Evolutionary conservation across 495 filamentous ascomycete species (phyloP).

Genomic region (Penicillium soppii): DNA sequence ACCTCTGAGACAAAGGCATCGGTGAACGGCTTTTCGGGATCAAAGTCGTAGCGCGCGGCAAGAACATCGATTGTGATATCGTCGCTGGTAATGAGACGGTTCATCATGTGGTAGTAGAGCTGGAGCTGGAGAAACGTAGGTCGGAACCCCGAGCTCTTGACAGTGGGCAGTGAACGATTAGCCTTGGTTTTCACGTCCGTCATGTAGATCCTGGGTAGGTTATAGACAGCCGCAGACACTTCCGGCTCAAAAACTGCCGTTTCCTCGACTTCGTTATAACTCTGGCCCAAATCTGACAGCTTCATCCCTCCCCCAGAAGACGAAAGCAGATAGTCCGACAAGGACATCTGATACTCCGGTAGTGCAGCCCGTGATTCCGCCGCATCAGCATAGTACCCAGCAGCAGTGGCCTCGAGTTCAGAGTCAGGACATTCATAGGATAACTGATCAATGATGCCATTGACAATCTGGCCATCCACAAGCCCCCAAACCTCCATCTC

Average conservation of each 20-base stretch:
- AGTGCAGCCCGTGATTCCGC: conserved; percentile 35
- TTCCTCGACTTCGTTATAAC: neutral
- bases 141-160: conserved; percentile 63
- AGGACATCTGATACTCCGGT: conserved; percentile 54
- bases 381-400: conserved; percentile 33
- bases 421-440: conserved; percentile 74
- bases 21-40: conserved; percentile 64
- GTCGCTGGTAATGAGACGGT: conserved; percentile 65
- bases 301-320: conserved; percentile 38
- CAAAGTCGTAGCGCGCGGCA: conserved; percentile 67
- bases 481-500: conserved; percentile 94
- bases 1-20: conserved; percentile 81
- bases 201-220: conserved; percentile 61
- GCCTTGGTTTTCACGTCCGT: conserved; percentile 86
- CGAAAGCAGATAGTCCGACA: conserved; percentile 49
- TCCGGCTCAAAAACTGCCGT: conserved; percentile 4
- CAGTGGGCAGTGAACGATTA: conserved; percentile 58
- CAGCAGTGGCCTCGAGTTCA: conserved; percentile 58
- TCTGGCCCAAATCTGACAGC: conserved; percentile 31
- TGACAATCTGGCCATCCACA: conserved; percentile 78
- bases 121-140: conserved; percentile 84
- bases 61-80: conserved; percentile 65
- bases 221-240: conserved; percentile 23
- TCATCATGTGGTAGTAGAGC: conserved; percentile 85
- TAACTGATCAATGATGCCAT: conserved; percentile 86